Percentiles rank a stretch among this genome's conserved stretches.
phyloP scores from a whole-genome alignment of 2,329 filamentous ascomycete species.

The Fusarium tuaranense region DNA sequence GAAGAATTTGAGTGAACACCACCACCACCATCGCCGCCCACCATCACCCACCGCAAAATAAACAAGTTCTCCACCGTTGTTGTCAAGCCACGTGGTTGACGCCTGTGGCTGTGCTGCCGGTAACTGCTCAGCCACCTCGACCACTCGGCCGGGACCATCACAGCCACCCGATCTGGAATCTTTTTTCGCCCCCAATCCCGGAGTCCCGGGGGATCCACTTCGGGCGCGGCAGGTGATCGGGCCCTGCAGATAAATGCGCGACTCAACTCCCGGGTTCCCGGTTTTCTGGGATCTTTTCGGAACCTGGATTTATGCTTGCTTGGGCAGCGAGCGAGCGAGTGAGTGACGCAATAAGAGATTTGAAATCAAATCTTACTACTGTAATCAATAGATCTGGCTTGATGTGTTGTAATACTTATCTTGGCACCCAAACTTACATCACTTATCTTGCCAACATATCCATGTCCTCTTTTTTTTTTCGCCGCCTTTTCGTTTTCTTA shows the following conservation, averaged over 20 bases:
- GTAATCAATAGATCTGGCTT: background rate
- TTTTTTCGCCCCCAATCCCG: background rate
- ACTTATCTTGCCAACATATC: background rate
- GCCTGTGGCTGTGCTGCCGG: constrained; percentile 35
- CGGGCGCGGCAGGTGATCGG: constrained; percentile 40
- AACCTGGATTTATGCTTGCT: background rate
- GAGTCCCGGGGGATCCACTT: constrained; percentile 32
- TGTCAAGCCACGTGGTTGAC: constrained; percentile 39
- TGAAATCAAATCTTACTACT: constrained; percentile 3
- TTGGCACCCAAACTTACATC: background rate
- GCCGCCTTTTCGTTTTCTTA: constrained; percentile 1
- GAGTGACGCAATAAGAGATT: constrained; percentile 18
- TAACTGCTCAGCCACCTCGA: constrained; percentile 4
- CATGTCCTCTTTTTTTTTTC: background rate
- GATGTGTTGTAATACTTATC: background rate
- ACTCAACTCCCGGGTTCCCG: constrained; percentile 26
- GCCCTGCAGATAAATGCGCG: constrained; percentile 27
- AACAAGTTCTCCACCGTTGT: background rate
- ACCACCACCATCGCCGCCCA: background rate
- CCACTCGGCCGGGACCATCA: constrained; percentile 41
- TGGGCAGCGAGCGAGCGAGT: constrained; percentile 3
- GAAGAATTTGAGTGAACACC: constrained; percentile 7
- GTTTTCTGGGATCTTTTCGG: constrained; percentile 22
- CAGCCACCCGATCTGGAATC: constrained; percentile 3
- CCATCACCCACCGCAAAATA: constrained; percentile 9